phyloP scores from a whole-genome alignment of 805 yeast species.

The Vanderwaltozyma tropicalis region DNA sequence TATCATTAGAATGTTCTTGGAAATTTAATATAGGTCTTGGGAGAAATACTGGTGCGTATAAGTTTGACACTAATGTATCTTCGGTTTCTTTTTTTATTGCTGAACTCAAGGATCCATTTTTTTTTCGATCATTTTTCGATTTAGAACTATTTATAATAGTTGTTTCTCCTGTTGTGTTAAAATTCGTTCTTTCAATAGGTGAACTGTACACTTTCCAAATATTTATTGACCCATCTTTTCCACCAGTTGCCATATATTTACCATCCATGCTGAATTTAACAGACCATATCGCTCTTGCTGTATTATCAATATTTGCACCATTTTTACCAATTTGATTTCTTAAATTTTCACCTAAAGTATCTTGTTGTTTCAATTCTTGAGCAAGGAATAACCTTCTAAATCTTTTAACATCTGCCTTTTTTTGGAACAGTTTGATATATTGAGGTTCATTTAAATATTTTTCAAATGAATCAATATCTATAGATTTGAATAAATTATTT shows the following conservation, averaged over 20 bases:
- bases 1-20: conserved; percentile 57
- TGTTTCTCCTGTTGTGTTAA: conserved; percentile 10
- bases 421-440: conserved; percentile 38
- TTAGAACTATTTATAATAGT: neutral
- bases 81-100: neutral
- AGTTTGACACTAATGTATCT: conserved; percentile 1
- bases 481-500: conserved; percentile 1
- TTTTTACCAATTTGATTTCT: neutral
- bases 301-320: neutral
- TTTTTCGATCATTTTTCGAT: too few relatives aligned
- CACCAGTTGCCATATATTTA: conserved; percentile 72
- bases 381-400: conserved; percentile 50
- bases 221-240: conserved; percentile 56
- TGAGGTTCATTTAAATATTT: conserved; percentile 43
- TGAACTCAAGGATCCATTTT: neutral
- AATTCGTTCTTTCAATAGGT: conserved; percentile 53
- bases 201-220: conserved; percentile 76
- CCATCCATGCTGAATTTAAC: conserved; percentile 73
- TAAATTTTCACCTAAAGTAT: neutral
- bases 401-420: conserved; percentile 36
- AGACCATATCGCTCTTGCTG: conserved; percentile 49
- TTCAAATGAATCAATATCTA: conserved; percentile 31
- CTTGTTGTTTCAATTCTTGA: conserved; percentile 38
- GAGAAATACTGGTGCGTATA: conserved; percentile 71
- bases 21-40: conserved; percentile 50